Conservation (phyloP, 169 alveolate species). For the Besnoitia besnoiti region DNA sequence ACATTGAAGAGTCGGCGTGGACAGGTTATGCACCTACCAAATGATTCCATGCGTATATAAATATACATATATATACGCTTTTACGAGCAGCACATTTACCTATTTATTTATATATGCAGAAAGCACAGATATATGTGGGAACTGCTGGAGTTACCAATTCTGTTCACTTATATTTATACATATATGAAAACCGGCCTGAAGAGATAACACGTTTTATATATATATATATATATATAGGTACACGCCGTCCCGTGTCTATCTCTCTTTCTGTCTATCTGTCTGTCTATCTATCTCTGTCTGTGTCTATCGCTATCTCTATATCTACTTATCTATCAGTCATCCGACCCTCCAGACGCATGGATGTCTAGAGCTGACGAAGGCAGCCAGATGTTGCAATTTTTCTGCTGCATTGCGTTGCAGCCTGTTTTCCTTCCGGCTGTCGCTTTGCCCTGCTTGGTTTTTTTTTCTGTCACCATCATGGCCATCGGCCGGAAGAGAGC, state of each 20-base stretch:
- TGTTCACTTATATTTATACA: no score
- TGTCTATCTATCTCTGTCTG: no score
- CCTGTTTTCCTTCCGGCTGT: not conserved
- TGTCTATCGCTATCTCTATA: not conserved
- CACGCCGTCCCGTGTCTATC: not conserved
- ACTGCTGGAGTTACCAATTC: no score
- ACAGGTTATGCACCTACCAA: no score
- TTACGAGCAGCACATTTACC: not conserved
- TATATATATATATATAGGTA: not conserved
- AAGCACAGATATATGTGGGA: no score
- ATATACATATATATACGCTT: no score
- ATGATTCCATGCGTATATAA: not conserved
- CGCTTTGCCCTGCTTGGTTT: not conserved
- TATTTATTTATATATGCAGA: conserved; percentile 5
- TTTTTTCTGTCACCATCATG: conserved; percentile 86
- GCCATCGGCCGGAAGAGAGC: conserved; percentile 96
- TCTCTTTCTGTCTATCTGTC: not conserved
- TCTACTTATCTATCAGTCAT: not conserved
- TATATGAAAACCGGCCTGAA: not conserved
- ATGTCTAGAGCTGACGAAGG: no score
- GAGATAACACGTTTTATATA: not conserved
- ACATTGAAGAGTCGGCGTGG: no score
- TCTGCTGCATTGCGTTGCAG: no score
- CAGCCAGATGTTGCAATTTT: no score
- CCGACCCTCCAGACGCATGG: no score